A percentile compares a stretch with the other conserved stretches of the same genome.
Conservation (phyloP, 768 basidiomycete species). For the Termitomyces eurrhizus region DNA sequence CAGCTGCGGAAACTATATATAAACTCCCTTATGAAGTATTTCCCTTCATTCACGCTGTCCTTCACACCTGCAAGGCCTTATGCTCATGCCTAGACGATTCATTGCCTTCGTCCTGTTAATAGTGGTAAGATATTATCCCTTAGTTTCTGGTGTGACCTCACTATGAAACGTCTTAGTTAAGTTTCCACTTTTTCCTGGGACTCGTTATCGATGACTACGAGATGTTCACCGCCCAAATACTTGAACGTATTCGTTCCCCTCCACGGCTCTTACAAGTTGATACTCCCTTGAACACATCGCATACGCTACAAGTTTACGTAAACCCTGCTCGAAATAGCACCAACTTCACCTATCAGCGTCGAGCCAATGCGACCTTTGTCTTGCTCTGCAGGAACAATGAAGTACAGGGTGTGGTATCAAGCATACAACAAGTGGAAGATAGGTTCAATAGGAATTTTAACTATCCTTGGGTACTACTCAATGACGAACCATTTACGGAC, state of each 20-base stretch:
- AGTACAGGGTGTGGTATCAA: slow-evolving; percentile 46
- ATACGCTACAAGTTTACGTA: slow-evolving; percentile 2
- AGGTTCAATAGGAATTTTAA: slow-evolving; percentile 73
- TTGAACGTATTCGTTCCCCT: slow-evolving; percentile 19
- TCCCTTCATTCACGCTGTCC: neutral
- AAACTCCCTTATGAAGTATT: slow-evolving; percentile 2
- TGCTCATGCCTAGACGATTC: slow-evolving; percentile 63
- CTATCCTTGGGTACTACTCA: slow-evolving; percentile 85
- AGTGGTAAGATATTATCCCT: slow-evolving; percentile 34
- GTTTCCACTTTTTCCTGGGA: slow-evolving; percentile 52
- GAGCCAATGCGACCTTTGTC: slow-evolving; percentile 81
- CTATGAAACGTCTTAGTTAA: slow-evolving; percentile 33
- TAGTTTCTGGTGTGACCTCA: neutral
- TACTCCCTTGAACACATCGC: slow-evolving; percentile 4
- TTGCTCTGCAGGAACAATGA: slow-evolving; percentile 61
- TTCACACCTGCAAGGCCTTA: slow-evolving; percentile 17
- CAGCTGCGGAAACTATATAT: slow-evolving; percentile 17
- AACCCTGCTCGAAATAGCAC: slow-evolving; percentile 2
- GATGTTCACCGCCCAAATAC: slow-evolving; percentile 36
- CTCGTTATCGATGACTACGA: slow-evolving; percentile 48
- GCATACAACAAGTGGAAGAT: slow-evolving; percentile 72
- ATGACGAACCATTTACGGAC: slow-evolving; percentile 73
- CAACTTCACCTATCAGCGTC: slow-evolving; percentile 12
- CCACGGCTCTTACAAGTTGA: slow-evolving; percentile 3
- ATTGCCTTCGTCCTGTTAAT: slow-evolving; percentile 42